Conservation (phyloP, 2,329 filamentous ascomycete genomes). For the Aspergillus novoparasiticus region DNA sequence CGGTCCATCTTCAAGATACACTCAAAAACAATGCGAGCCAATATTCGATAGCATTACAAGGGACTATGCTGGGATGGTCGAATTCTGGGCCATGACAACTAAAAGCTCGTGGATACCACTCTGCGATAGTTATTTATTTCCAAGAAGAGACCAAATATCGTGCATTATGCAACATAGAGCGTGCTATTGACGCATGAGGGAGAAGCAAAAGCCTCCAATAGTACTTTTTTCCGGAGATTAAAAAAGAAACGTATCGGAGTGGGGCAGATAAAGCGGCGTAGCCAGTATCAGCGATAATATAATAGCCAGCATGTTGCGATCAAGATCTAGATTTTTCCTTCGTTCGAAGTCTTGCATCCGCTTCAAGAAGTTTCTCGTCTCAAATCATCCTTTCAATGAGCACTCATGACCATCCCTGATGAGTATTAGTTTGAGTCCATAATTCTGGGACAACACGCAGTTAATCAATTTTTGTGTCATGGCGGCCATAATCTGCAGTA, state of each 20-base stretch:
- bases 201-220: no score
- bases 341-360: not conserved
- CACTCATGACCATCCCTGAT: not conserved
- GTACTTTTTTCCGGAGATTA: not conserved
- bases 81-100: no score
- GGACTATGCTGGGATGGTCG: no score
- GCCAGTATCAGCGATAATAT: not conserved
- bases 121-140: not conserved
- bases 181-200: not conserved
- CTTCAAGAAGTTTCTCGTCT: not conserved
- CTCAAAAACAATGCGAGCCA: no score
- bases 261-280: not conserved
- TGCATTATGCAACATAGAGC: not conserved
- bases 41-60: no score
- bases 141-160: no score
- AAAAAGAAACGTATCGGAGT: not conserved
- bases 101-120: not conserved
- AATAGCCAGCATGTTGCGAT: not conserved
- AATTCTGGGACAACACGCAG: not conserved
- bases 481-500: not conserved
- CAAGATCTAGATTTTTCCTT: not conserved
- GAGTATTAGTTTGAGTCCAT: not conserved
- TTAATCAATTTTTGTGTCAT: not conserved
- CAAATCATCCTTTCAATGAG: not conserved
- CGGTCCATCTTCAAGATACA: no score